A percentile compares a stretch with the other conserved stretches of the same genome.
Evolutionary conservation across 495 filamentous ascomycete species (phyloP).

Genomic region (Elaphomyces granulatus): DNA sequence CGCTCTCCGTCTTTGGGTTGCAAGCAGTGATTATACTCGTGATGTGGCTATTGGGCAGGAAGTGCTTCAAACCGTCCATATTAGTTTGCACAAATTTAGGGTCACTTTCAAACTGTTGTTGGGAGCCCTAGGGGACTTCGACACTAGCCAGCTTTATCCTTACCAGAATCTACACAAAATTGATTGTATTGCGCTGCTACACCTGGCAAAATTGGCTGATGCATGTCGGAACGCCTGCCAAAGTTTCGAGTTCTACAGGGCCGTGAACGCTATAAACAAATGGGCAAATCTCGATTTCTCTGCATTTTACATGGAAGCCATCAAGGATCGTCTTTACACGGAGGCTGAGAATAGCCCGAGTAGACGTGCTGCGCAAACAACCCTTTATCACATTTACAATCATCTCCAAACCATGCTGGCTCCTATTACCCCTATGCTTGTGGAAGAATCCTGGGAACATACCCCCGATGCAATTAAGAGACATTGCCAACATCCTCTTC

Average conservation of each 20-base stretch:
- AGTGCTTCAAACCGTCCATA: slow-evolving; percentile 59
- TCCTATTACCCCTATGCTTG: slow-evolving; percentile 69
- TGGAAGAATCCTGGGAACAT: slow-evolving; percentile 80
- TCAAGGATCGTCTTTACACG: slow-evolving; percentile 86
- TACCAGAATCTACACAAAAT: slow-evolving; percentile 35
- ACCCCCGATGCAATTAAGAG: slow-evolving; percentile 47
- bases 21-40: slow-evolving; percentile 76
- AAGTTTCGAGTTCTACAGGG: slow-evolving; percentile 73
- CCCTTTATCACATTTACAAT: slow-evolving; percentile 52
- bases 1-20: slow-evolving; percentile 84
- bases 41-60: slow-evolving; percentile 68
- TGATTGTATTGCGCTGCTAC: slow-evolving; percentile 64
- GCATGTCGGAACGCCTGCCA: slow-evolving; percentile 47
- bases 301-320: slow-evolving; percentile 80
- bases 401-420: slow-evolving; percentile 62
- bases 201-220: slow-evolving; percentile 47
- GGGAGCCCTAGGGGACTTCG: slow-evolving; percentile 57
- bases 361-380: slow-evolving; percentile 44
- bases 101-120: slow-evolving; percentile 78
- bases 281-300: slow-evolving; percentile 77
- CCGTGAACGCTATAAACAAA: slow-evolving; percentile 50
- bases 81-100: slow-evolving; percentile 67
- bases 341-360: slow-evolving; percentile 42
- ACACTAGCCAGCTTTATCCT: slow-evolving; percentile 13
- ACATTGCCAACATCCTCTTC: slow-evolving; percentile 30